Percentiles rank a stretch among this genome's conserved stretches.
Conservation (phyloP, 192 early-diverging fungal species). For the Allomyces macrogynus region DNA sequence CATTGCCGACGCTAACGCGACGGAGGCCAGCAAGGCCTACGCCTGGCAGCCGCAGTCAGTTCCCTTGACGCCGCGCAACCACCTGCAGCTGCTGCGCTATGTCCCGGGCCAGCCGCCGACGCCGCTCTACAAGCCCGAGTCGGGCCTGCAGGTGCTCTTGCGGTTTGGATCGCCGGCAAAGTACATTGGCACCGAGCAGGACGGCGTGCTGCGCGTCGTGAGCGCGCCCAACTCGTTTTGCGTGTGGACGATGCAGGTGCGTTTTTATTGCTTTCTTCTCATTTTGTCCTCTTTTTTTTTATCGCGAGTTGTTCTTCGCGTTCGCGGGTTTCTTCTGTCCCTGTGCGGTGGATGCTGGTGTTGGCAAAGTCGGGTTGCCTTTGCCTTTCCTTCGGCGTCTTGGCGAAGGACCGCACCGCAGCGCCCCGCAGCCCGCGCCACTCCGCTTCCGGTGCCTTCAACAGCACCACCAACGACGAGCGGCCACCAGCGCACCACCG, state of each 20-base stretch:
- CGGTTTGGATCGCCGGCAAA: background rate
- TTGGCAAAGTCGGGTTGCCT: too few relatives aligned
- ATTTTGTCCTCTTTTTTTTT: too few relatives aligned
- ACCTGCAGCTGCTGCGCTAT: background rate
- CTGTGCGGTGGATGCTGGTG: too few relatives aligned
- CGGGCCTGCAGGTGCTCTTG: background rate
- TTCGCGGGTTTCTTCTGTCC: too few relatives aligned
- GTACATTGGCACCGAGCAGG: conserved; percentile 1
- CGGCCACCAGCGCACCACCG: too few relatives aligned
- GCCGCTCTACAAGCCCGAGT: background rate
- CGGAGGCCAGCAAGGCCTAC: background rate
- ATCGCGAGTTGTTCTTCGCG: too few relatives aligned
- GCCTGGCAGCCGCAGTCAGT: background rate
- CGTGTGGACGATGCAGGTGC: background rate
- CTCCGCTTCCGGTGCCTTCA: too few relatives aligned
- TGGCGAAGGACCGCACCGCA: too few relatives aligned
- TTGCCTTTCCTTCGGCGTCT: too few relatives aligned
- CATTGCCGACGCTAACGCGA: background rate
- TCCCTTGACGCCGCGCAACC: background rate
- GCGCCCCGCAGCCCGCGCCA: too few relatives aligned
- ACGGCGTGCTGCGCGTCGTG: conserved; percentile 1
- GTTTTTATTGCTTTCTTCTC: too few relatives aligned
- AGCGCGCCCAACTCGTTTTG: background rate
- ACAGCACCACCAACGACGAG: too few relatives aligned
- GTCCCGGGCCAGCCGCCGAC: background rate